A percentile compares a stretch with the other conserved stretches of the same genome.
These are phyloP conservation scores for Dactylella cylindrospora DNA, from an alignment of 2,329 filamentous ascomycete species.

Conservation along the genomic window DNA sequence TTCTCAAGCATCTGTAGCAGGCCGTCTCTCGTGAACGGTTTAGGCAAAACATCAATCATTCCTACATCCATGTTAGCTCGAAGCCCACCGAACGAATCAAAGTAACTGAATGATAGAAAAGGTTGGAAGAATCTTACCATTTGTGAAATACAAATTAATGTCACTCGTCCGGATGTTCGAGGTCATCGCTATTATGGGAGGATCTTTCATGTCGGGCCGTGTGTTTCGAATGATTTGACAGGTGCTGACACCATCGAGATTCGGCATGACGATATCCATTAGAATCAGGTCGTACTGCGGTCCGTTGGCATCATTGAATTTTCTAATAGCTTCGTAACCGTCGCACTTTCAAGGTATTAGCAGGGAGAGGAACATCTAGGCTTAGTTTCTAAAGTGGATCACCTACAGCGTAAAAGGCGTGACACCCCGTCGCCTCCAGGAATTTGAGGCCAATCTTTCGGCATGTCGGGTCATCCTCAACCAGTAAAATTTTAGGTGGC, in stretches of 20 bases:
- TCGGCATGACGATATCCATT: constrained; percentile 97
- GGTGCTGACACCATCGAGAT: constrained; percentile 89
- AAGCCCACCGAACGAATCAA: no score
- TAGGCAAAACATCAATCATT: constrained; percentile 96
- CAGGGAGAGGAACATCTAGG: not conserved
- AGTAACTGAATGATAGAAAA: not conserved
- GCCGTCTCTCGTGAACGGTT: constrained; percentile 89
- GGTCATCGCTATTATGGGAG: constrained; percentile 96
- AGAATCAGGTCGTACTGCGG: constrained; percentile 68
- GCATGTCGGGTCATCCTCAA: constrained; percentile 76
- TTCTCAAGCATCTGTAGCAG: constrained; percentile 85
- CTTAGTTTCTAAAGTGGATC: no score
- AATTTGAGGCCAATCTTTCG: constrained; percentile 70
- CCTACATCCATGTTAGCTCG: no score
- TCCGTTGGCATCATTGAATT: constrained; percentile 59
- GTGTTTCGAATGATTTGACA: constrained; percentile 80
- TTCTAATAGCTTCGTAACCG: constrained; percentile 86
- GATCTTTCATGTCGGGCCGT: constrained; percentile 53
- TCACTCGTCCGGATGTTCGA: constrained; percentile 97
- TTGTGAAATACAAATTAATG: constrained; percentile 94
- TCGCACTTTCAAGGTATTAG: constrained; percentile 65
- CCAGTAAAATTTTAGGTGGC: constrained; percentile 78
- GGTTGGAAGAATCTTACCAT: constrained; percentile 64
- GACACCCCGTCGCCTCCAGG: constrained; percentile 65
- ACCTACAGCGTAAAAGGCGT: constrained; percentile 68